A percentile compares a stretch with the other conserved stretches of the same genome.
Evolutionary conservation across 352 stramenopile species (phyloP).

Genomic region (Aphanomyces stellatus): DNA sequence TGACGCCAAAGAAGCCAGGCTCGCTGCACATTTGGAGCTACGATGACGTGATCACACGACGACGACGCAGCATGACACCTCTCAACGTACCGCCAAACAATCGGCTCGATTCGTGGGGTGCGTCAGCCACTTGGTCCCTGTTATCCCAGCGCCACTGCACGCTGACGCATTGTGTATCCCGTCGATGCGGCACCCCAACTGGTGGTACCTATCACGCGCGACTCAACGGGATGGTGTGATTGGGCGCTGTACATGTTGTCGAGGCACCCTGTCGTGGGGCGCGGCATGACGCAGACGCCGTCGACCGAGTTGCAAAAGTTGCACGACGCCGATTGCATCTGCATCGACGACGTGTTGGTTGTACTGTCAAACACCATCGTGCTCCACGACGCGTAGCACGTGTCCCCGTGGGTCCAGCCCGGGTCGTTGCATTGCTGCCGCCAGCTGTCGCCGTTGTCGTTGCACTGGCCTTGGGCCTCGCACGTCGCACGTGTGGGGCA

Average conservation of each 20-base stretch:
- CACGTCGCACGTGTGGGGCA: not conserved
- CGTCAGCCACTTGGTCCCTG: not conserved
- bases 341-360: not conserved
- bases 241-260: not conserved
- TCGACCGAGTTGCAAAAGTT: not conserved
- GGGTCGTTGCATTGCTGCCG: not conserved
- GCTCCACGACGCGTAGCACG: not conserved
- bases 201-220: not conserved
- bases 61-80: too few relatives aligned
- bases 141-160: not conserved
- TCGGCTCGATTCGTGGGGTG: too few relatives aligned
- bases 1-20: not conserved
- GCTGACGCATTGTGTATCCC: not conserved
- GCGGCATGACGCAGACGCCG: not conserved
- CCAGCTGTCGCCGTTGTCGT: constrained; percentile 5
- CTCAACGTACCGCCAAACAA: too few relatives aligned
- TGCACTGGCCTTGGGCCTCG: constrained; percentile 11
- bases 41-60: too few relatives aligned
- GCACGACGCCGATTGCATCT: not conserved
- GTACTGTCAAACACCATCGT: not conserved
- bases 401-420: constrained; percentile 3
- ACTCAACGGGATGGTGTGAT: too few relatives aligned
- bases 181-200: not conserved
- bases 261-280: not conserved
- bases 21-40: not conserved